Evolutionary conservation across 768 basidiomycete species (phyloP), one percentile per base, ranked within the genome.

Genomic region (Macrolepiota fuliginosa): DNA sequence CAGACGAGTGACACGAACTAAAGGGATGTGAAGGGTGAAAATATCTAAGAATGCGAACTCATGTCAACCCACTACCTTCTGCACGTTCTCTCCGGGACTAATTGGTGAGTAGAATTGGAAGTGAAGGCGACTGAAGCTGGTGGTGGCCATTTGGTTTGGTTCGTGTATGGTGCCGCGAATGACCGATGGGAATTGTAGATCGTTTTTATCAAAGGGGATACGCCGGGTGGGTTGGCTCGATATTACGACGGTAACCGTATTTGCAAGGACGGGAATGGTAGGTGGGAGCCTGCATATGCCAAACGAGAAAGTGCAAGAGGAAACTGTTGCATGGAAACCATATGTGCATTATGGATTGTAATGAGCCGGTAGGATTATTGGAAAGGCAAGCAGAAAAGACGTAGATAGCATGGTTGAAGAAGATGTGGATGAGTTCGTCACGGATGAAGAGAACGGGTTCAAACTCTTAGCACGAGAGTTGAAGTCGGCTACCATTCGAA

Each of bases 401-500:
- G 37, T 37, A 25, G 37, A 47, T 47, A 58, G 46, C 15, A 40
- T 50, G 47, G 24, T 29, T 11, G 15, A 55, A 27, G 42, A 22
- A 36, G 13, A 50, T 49, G 25, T 35, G n/a, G 52, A 57, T 39
- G 24, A 39, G 29, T 0, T 24, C 25, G 39, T 39, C 22, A 22
- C 6, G 24, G 6, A 25, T 7, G 42, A 6, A 13, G 1, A 39
- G 46, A n/a, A 36, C 35, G 47, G 15, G 42, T 1, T 32, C 13
- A 37, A 19, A 62, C 17, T 25, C n/a, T n/a, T n/a, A n/a, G n/a
- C 45, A 19, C 7, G 53, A 42, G 40, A 35, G 22, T 50, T 7
- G 50, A 22, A 19, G 54, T 17, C 27, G 61, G 58, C 70, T 64
- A 79, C 78, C 78, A 79, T 68, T 79, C 78, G 52, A 79, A 79